phyloP scores from a whole-genome alignment of 2,329 filamentous ascomycete genomes.

The Dendryphion nanum region DNA sequence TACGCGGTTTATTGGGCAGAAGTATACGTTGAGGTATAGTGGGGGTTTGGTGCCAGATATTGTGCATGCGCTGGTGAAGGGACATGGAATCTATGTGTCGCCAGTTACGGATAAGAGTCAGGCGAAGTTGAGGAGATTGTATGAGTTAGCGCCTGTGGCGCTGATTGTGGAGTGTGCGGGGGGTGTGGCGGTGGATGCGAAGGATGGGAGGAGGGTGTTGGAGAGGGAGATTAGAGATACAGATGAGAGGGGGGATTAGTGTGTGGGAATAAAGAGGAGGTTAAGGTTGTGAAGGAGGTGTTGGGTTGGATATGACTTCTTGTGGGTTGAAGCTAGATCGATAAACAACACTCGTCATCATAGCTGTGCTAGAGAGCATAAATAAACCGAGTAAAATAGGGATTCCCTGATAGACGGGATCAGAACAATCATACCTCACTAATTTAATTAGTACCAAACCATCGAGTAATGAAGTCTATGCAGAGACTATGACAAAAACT shows the following conservation, averaged over 20 bases:
- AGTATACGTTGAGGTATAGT: constrained; percentile 60
- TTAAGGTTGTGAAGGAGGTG: constrained; percentile 16
- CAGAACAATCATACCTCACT: too few relatives aligned
- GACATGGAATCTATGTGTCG: constrained; percentile 60
- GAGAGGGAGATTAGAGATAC: constrained; percentile 20
- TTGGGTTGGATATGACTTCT: neutral
- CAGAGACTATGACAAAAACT: too few relatives aligned
- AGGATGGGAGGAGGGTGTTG: constrained; percentile 21
- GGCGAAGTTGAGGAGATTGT: constrained; percentile 60
- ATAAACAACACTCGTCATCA: too few relatives aligned
- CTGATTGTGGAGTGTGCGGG: constrained; percentile 61
- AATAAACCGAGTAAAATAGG: too few relatives aligned
- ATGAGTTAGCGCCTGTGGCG: constrained; percentile 61
- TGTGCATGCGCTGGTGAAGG: constrained; percentile 59
- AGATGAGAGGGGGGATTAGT: constrained; percentile 33
- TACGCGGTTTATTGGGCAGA: constrained; percentile 49
- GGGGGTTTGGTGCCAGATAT: constrained; percentile 63
- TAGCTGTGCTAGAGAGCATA: too few relatives aligned
- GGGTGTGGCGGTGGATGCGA: constrained; percentile 55
- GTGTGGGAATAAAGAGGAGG: constrained; percentile 30
- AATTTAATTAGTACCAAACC: too few relatives aligned
- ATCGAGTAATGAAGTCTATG: too few relatives aligned
- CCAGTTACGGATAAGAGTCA: constrained; percentile 53
- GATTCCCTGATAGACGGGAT: too few relatives aligned
- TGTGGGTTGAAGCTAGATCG: too few relatives aligned